A percentile compares a stretch with the other conserved stretches of the same genome.
phyloP scores from a whole-genome alignment of 495 filamentous ascomycete species.

The Lasiosphaeria hispida region DNA sequence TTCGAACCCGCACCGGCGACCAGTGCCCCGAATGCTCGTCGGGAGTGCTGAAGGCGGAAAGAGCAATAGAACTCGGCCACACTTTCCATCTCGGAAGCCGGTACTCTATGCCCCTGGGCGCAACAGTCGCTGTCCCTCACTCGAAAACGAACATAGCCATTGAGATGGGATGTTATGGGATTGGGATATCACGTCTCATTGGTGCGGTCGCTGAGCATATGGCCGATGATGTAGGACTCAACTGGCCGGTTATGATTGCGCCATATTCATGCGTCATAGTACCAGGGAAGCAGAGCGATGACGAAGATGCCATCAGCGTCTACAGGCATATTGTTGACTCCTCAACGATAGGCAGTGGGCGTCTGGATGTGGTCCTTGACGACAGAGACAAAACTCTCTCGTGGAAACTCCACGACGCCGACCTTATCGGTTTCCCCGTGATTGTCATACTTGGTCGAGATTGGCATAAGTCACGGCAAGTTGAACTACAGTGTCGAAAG shows the following conservation, averaged over 20 bases:
- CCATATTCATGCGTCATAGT: constrained; percentile 81
- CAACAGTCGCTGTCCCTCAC: constrained; percentile 48
- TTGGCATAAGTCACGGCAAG: constrained; percentile 61
- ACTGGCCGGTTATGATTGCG: constrained; percentile 84
- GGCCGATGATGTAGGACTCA: constrained; percentile 72
- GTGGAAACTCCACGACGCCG: constrained; percentile 88
- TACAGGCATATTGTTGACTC: constrained; percentile 47
- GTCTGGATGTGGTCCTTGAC: constrained; percentile 64
- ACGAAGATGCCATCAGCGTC: constrained; percentile 50
- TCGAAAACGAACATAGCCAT: constrained; percentile 47
- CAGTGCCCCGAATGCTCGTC: constrained; percentile 65
- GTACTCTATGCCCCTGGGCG: constrained; percentile 73
- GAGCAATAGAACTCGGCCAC: constrained; percentile 86
- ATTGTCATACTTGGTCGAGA: constrained; percentile 72
- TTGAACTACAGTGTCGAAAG: constrained; percentile 78
- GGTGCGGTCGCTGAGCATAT: constrained; percentile 75
- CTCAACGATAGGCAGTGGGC: not conserved
- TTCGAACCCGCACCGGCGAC: constrained; percentile 67
- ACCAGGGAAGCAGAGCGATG: constrained; percentile 47
- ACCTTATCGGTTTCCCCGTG: constrained; percentile 83
- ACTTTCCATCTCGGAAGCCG: constrained; percentile 92
- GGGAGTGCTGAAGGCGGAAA: constrained; percentile 63
- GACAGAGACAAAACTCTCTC: constrained; percentile 67
- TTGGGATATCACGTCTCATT: constrained; percentile 89
- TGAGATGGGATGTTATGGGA: constrained; percentile 96